A percentile compares a stretch with the other conserved stretches of the same genome.
These are phyloP conservation scores for Microbotryomycetes sp. DNA, from an alignment of 1,284 basidiomycete genomes.

Conservation along the genomic window DNA sequence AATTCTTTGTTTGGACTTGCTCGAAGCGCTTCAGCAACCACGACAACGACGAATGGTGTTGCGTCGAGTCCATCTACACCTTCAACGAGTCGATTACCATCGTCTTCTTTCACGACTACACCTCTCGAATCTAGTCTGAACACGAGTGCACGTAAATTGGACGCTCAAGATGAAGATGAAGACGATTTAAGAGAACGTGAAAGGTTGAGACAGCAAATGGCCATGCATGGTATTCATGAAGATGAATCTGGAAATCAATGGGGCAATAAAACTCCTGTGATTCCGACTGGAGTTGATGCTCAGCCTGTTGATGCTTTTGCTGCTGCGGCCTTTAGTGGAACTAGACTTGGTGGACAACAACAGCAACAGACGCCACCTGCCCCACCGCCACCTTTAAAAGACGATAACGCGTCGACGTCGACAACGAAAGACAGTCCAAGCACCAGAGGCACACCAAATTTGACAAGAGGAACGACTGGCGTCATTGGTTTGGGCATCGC, in stretches of 20 bases:
- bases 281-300: background rate
- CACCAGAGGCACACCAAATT: conserved; percentile 27
- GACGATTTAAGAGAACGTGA: conserved; percentile 32
- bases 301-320: background rate
- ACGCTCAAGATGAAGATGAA: conserved; percentile 33
- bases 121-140: conserved; percentile 26
- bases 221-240: conserved; percentile 16
- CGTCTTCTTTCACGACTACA: conserved; percentile 4
- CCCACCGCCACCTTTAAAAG: background rate
- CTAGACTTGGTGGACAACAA: background rate
- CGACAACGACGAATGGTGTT: too few species aligned
- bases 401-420: conserved; percentile 8
- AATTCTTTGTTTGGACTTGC: background rate
- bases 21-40: background rate
- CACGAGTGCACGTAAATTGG: conserved; percentile 11
- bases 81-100: background rate
- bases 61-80: background rate
- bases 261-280: conserved; percentile 2
- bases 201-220: conserved; percentile 22
- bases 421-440: conserved; percentile 16
- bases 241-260: conserved; percentile 8
- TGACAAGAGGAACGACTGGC: background rate
- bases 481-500: background rate
- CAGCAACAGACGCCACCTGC: conserved; percentile 9
- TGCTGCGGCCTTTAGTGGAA: background rate